These are phyloP conservation scores for Geotrichum siamense DNA, from an alignment of 1,139 yeast species.

Conservation along the genomic window DNA sequence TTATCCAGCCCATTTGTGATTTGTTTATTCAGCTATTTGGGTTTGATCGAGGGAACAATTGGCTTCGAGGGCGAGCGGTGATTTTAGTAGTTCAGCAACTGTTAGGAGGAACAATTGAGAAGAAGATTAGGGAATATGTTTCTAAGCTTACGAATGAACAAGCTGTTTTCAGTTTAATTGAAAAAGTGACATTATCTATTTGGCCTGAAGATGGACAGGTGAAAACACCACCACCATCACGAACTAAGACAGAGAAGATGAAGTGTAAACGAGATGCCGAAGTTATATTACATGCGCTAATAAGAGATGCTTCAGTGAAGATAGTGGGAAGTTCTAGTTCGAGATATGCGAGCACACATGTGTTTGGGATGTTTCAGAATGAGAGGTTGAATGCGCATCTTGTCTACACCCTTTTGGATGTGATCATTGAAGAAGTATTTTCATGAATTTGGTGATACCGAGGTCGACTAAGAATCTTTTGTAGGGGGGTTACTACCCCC, in stretches of 20 bases:
- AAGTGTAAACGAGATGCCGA: conserved; percentile 54
- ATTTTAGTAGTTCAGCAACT: conserved; percentile 76
- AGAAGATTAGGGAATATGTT: conserved; percentile 50
- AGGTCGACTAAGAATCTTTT: too few species aligned
- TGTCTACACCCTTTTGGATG: conserved; percentile 51
- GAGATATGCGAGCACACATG: conserved; percentile 49
- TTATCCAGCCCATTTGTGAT: conserved; percentile 80
- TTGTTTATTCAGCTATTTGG: conserved; percentile 64
- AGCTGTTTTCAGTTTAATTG: conserved; percentile 43
- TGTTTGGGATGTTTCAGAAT: conserved; percentile 69
- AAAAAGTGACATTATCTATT: conserved; percentile 41
- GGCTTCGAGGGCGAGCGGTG: conserved; percentile 83
- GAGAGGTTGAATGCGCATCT: conserved; percentile 62
- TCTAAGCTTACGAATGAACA: conserved; percentile 37
- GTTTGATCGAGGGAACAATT: conserved; percentile 52
- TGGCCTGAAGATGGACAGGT: conserved; percentile 54
- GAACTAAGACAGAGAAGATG: conserved; percentile 45
- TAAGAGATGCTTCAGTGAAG: conserved; percentile 62
- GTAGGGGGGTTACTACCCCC: too few species aligned
- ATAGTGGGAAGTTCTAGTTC: conserved; percentile 68
- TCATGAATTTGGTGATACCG: too few species aligned
- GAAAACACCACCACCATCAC: conserved; percentile 19
- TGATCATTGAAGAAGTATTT: conserved; percentile 34
- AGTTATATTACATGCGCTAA: conserved; percentile 47
- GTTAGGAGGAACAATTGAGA: conserved; percentile 83